Evolutionary conservation across 768 basidiomycete genomes (phyloP).

Genomic region (Podaxis sp.): DNA sequence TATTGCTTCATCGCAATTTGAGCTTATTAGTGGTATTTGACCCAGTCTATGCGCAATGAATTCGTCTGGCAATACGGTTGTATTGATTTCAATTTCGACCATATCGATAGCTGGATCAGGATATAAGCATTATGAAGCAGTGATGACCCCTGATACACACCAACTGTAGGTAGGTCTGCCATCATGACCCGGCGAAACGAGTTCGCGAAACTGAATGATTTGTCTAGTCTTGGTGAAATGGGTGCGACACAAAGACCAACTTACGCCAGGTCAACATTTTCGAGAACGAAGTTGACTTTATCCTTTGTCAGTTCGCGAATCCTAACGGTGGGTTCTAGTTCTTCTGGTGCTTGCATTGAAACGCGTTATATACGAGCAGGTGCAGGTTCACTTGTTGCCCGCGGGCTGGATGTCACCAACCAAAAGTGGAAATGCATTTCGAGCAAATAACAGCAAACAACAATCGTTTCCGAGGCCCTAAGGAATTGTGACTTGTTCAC

Average conservation of each 20-base stretch:
- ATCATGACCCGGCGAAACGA: conserved; percentile 92
- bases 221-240: conserved; percentile 16
- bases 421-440: not conserved
- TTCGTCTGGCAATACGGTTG: conserved; percentile 93
- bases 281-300: conserved; percentile 86
- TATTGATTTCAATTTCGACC: conserved; percentile 90
- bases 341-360: conserved; percentile 39
- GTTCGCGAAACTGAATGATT: conserved; percentile 75
- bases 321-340: conserved; percentile 67
- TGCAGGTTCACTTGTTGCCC: not conserved
- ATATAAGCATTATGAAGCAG: not conserved
- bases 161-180: conserved; percentile 95
- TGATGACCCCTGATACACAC: conserved; percentile 44
- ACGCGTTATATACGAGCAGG: not conserved
- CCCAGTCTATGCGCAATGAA: conserved; percentile 96
- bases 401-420: not conserved
- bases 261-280: conserved; percentile 95
- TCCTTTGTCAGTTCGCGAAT: conserved; percentile 86
- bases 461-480: not conserved
- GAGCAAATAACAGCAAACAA: not conserved
- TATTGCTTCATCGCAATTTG: conserved; percentile 87
- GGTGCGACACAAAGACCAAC: conserved; percentile 26
- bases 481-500: not conserved
- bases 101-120: conserved; percentile 83
- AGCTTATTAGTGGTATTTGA: conserved; percentile 86